Conservation (phyloP, 352 stramenopile genomes). For the Phytophthora tubulina region DNA sequence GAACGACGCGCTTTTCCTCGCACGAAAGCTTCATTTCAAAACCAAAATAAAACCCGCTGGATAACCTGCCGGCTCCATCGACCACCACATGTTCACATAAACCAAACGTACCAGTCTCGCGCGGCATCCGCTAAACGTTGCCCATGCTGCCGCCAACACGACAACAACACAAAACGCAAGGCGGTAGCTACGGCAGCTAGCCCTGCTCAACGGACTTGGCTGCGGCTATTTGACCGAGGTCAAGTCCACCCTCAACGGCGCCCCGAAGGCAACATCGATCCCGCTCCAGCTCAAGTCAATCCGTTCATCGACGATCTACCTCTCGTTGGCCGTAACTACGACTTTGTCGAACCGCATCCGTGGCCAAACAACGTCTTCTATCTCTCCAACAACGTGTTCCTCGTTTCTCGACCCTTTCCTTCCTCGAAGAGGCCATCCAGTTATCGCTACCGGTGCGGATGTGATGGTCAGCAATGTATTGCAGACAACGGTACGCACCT, state of each 20-base stretch:
- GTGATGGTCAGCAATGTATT: not conserved
- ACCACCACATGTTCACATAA: too few species aligned
- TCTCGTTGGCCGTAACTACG: not conserved
- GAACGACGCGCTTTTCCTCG: too few species aligned
- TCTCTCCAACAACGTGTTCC: constrained; percentile 1
- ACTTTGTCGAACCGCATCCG: not conserved
- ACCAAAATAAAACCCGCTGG: too few species aligned
- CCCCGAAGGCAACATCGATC: not conserved
- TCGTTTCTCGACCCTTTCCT: not conserved
- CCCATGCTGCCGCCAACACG: too few species aligned
- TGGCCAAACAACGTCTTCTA: constrained; percentile 1
- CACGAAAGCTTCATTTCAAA: too few species aligned
- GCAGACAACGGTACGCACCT: not conserved
- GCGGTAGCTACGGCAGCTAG: too few species aligned
- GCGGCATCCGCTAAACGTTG: too few species aligned
- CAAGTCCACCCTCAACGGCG: not conserved
- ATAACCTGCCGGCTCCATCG: too few species aligned
- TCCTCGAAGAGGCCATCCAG: not conserved
- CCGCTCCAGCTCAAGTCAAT: not conserved
- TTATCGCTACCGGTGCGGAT: constrained; percentile 2
- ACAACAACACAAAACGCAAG: too few species aligned
- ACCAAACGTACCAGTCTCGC: too few species aligned
- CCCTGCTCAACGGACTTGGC: too few species aligned
- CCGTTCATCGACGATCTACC: not conserved
- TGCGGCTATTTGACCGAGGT: too few species aligned